Evolutionary conservation across 1,139 yeast species (phyloP).

Genomic region (Taphrina flavorubra): DNA sequence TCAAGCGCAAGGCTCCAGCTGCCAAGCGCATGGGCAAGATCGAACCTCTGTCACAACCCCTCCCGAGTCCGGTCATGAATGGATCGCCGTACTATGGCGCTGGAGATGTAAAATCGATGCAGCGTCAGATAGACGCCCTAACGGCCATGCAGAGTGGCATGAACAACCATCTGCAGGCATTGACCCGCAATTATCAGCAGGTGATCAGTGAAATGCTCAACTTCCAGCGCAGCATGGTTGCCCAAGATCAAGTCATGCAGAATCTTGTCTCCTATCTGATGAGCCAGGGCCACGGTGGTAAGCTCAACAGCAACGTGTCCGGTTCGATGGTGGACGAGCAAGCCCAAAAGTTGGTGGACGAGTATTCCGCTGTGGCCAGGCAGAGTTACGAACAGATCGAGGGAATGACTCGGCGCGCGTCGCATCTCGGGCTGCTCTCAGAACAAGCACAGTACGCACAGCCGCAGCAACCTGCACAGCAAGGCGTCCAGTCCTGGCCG

Average conservation of each 20-base stretch:
- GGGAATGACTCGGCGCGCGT: constrained; percentile 39
- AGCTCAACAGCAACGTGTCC: constrained; percentile 9
- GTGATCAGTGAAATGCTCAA: constrained; percentile 52
- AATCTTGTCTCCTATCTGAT: constrained; percentile 39
- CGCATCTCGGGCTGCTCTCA: constrained; percentile 31
- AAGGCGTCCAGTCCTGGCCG: constrained; percentile 8
- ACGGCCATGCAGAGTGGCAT: constrained; percentile 56
- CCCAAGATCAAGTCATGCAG: constrained; percentile 41
- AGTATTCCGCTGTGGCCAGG: constrained; percentile 40
- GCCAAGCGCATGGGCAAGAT: constrained; percentile 44
- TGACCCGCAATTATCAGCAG: constrained; percentile 67
- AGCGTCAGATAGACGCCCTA: constrained; percentile 57
- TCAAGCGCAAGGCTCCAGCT: constrained; percentile 55
- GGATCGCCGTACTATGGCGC: constrained; percentile 19
- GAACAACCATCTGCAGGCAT: constrained; percentile 56
- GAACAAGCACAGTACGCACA: constrained; percentile 26
- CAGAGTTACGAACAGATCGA: constrained; percentile 42
- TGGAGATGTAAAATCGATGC: constrained; percentile 51
- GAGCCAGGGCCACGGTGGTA: constrained; percentile 4
- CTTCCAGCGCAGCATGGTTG: constrained; percentile 42
- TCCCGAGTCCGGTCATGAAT: constrained; percentile 21
- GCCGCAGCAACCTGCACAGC: constrained; percentile 28
- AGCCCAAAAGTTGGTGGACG: constrained; percentile 40
- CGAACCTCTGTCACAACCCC: constrained; percentile 14
- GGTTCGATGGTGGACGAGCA: constrained; percentile 22